phyloP scores from a whole-genome alignment of 768 basidiomycete species.

The Coprinopsis cinerea region DNA sequence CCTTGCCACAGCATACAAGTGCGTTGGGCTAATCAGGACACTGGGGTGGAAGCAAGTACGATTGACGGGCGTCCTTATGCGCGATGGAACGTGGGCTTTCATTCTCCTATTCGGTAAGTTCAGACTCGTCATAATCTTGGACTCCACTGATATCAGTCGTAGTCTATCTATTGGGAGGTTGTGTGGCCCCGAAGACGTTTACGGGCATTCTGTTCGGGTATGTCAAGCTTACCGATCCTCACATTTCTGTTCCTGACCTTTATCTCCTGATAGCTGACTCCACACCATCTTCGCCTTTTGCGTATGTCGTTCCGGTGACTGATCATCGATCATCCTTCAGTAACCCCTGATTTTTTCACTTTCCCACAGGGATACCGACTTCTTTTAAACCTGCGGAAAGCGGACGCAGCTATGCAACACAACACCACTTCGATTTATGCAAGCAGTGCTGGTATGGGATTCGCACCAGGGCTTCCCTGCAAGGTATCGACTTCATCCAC shows the following conservation, averaged over 20 bases:
- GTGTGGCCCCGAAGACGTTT: background rate
- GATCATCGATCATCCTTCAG: too few species aligned
- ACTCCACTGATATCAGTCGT: background rate
- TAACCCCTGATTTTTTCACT: too few species aligned
- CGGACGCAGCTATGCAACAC: too few species aligned
- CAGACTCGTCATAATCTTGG: background rate
- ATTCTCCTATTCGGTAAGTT: constrained; percentile 32
- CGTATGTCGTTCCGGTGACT: too few species aligned
- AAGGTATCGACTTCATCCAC: too few species aligned
- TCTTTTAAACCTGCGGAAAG: too few species aligned
- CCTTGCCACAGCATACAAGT: constrained; percentile 31
- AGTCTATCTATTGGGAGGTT: background rate
- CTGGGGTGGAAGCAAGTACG: constrained; percentile 37
- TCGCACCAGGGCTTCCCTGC: too few species aligned
- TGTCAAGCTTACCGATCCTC: background rate
- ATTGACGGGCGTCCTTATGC: constrained; percentile 32
- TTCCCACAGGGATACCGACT: too few species aligned
- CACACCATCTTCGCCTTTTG: constrained; percentile 6
- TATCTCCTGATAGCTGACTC: background rate
- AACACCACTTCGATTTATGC: too few species aligned
- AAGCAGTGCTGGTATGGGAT: too few species aligned
- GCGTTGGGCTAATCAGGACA: constrained; percentile 25
- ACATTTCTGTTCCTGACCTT: background rate
- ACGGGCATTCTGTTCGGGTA: background rate
- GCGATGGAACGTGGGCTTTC: constrained; percentile 43